Conservation (phyloP, 2,329 filamentous ascomycete genomes). For the Phialophora expanda region DNA sequence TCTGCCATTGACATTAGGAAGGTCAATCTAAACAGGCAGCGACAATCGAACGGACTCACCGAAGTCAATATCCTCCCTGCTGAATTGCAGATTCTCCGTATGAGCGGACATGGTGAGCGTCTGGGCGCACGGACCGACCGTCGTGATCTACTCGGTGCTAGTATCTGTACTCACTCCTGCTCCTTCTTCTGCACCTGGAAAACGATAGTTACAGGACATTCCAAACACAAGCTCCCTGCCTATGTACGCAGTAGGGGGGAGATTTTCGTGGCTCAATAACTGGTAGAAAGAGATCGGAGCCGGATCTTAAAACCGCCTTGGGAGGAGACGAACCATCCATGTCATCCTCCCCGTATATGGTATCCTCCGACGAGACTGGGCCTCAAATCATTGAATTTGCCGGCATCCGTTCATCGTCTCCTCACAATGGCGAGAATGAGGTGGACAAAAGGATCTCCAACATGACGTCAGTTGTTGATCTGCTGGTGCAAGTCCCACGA, state of each 20-base stretch:
- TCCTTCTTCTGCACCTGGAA: not conserved
- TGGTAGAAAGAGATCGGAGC: not conserved
- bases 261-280: not conserved
- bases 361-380: not conserved
- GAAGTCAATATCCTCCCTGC: not conserved
- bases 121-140: not conserved
- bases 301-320: not conserved
- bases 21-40: not conserved
- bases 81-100: constrained; percentile 1
- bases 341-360: not conserved
- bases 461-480: not conserved
- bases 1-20: not conserved
- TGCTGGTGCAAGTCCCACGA: too few species aligned
- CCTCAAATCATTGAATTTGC: constrained; percentile 1
- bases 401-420: not conserved
- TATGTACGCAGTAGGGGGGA: not conserved
- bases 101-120: not conserved
- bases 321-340: not conserved
- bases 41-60: not conserved
- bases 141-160: not conserved
- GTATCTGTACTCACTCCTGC: not conserved
- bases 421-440: not conserved
- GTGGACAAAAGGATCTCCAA: not conserved
- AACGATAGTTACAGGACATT: not conserved
- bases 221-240: too few species aligned